phyloP scores from a whole-genome alignment of 768 basidiomycete genomes.

The Pulveroboletus frians region DNA sequence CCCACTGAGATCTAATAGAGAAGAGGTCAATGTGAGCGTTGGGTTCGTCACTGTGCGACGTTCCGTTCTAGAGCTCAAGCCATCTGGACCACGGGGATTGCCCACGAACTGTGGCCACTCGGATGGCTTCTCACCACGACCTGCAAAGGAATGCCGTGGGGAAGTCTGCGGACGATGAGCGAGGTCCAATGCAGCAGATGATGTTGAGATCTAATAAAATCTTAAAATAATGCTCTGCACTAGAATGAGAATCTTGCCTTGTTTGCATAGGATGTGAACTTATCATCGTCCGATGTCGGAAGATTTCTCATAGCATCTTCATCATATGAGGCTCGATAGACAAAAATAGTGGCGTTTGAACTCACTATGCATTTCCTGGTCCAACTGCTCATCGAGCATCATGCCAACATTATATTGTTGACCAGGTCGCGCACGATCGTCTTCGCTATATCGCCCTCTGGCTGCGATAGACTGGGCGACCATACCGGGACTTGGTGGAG shows the following conservation, averaged over 20 bases:
- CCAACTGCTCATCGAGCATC: constrained; percentile 90
- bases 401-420: constrained; percentile 76
- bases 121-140: constrained; percentile 68
- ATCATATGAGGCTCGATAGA: constrained; percentile 13
- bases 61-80: constrained; percentile 48
- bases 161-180: constrained; percentile 85
- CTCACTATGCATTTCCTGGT: constrained; percentile 92
- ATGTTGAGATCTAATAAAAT: constrained; percentile 60
- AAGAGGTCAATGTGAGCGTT: constrained; percentile 56
- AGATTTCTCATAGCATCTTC: constrained; percentile 84
- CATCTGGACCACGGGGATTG: constrained; percentile 57
- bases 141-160: constrained; percentile 53
- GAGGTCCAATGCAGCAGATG: constrained; percentile 89
- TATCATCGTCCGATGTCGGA: constrained; percentile 87
- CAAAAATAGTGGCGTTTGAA: constrained; percentile 13
- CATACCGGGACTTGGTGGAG: constrained; percentile 51
- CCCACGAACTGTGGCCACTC: constrained; percentile 92
- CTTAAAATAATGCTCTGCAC: constrained; percentile 5
- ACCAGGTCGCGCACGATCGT: constrained; percentile 55
- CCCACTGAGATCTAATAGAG: constrained; percentile 45
- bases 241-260: constrained; percentile 45
- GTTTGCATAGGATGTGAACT: constrained; percentile 59
- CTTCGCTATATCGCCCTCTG: constrained; percentile 51
- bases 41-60: constrained; percentile 75
- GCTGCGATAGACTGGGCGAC: constrained; percentile 50